Base-by-base conservation (phyloP, 257 asterid species). In the Dorcoceras hygrometricum region DNA sequence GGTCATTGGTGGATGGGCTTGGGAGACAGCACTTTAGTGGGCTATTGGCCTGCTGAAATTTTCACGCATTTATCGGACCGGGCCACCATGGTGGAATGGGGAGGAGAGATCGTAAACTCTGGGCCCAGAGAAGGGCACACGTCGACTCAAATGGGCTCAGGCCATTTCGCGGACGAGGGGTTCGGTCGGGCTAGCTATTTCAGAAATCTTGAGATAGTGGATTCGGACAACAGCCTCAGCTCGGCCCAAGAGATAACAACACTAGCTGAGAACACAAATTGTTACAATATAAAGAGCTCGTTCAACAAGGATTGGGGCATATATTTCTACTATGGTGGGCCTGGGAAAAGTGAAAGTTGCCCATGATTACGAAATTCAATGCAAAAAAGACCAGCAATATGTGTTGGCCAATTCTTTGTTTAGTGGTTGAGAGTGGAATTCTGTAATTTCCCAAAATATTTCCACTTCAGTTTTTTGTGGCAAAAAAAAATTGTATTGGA, bases 1-100 rank as follows among this genome's bases (percentile, higher is more conserved):
- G 98, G 98, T 31, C 87, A 87, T 73, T 92, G 96, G 98, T 89
- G 98, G 98, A 86, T 92, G 98, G 80, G 90, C 66, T 92, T 87
- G 60, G 97, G 97, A 0, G 97, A 89, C 50, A 84, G 72, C 81
- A 84, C 88, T 0, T 32, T 92, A 69, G 89, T 93, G 69, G 98
- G 98, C 58, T 93, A 93, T 65, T 93, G 98, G 98, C 98, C 98
- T 6, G 76, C 91, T 0, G 96, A 83, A 66, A 76, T 93, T 7
- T 93, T 93, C 86, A 86, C 97, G 0, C 96, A 89, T 75, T 75
- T 89, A 29, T 79, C 87, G n/a, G 89, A 86, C 4, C 85, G 86
- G 70, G 98, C 97, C 62, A 86, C 95, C 2, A 89, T 89, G 98
- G 94, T 93, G 24, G 97, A 89, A 61, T 93, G 97, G 96, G 97